Percentiles rank a stretch among this genome's conserved stretches.
These are phyloP conservation scores for Postia placenta DNA, from an alignment of 768 basidiomycete species.

Conservation along the genomic window DNA sequence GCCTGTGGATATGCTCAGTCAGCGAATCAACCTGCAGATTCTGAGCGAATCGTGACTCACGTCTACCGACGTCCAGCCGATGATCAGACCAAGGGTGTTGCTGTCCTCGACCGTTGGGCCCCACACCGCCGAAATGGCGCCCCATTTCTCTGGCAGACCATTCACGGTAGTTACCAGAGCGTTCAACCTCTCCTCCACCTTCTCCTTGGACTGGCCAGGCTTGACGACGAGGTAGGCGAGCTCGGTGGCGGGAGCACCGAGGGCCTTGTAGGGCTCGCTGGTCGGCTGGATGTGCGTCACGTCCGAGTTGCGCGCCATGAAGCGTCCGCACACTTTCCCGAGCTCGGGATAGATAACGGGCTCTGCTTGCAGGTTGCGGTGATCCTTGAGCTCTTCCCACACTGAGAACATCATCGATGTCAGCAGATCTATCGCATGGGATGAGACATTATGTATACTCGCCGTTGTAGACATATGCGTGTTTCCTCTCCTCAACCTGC, in stretches of 20 bases:
- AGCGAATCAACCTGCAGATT: background rate
- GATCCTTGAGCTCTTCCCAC: conserved; percentile 10
- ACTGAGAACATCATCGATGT: background rate
- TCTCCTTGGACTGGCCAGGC: conserved; percentile 3
- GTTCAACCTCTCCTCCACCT: conserved; percentile 2
- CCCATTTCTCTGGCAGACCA: conserved; percentile 1
- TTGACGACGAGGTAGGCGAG: conserved; percentile 7
- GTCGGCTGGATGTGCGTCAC: conserved; percentile 6
- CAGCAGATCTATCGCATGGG: background rate
- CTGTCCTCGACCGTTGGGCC: conserved; percentile 7
- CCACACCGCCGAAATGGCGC: conserved; percentile 5
- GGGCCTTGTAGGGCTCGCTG: conserved; percentile 9
- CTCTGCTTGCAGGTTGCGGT: conserved; percentile 1
- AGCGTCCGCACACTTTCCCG: background rate
- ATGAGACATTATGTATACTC: background rate
- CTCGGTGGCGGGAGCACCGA: conserved; percentile 11
- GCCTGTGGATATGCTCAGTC: conserved; percentile 1
- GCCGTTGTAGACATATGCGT: conserved; percentile 12
- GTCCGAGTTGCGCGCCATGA: conserved; percentile 3
- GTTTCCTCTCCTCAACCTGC: conserved; percentile 12
- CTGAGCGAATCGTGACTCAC: conserved; percentile 3
- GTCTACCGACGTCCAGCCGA: conserved; percentile 11
- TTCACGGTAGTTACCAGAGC: background rate
- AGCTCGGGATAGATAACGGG: conserved; percentile 9
- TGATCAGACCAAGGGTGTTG: conserved; percentile 1